These are phyloP conservation scores for Vanderwaltozyma verrucispora DNA, from an alignment of 805 yeast genomes.

Conservation along the genomic window DNA sequence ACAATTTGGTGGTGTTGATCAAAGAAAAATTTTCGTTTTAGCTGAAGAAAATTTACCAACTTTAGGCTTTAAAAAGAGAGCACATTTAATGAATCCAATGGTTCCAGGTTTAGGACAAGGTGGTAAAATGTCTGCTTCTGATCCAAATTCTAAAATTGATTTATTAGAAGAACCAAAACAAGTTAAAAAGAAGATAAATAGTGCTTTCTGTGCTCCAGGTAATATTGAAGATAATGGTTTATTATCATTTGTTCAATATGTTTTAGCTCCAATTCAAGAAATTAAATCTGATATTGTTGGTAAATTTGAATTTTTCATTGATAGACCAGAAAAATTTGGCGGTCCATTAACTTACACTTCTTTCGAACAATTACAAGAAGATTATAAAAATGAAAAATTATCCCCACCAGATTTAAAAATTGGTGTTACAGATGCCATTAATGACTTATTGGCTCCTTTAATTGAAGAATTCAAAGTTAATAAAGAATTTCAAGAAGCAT, in stretches of 20 bases:
- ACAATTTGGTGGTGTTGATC: constrained; percentile 99
- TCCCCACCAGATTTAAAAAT: constrained; percentile 90
- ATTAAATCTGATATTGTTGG: constrained; percentile 48
- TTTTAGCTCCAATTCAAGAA: constrained; percentile 77
- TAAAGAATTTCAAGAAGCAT: constrained; percentile 67
- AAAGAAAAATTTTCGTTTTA: constrained; percentile 90
- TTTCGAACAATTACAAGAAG: constrained; percentile 59
- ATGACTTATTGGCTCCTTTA: constrained; percentile 72
- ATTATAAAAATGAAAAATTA: constrained; percentile 61
- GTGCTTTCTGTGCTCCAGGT: constrained; percentile 96
- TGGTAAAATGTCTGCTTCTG: constrained; percentile 98
- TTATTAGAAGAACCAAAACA: constrained; percentile 78
- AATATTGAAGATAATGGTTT: constrained; percentile 84
- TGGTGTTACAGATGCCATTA: constrained; percentile 83
- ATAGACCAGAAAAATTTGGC: constrained; percentile 95
- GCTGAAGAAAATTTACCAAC: constrained; percentile 89
- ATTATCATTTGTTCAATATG: constrained; percentile 74
- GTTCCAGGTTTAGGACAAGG: constrained; percentile 97
- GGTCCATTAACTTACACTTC: constrained; percentile 73
- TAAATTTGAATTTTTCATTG: constrained; percentile 56
- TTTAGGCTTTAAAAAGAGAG: constrained; percentile 92
- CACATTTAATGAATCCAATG: constrained; percentile 98
- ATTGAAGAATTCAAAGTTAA: constrained; percentile 53
- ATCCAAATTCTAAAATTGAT: constrained; percentile 96
- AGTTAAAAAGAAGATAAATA: constrained; percentile 81